A percentile compares a stretch with the other conserved stretches of the same genome.
Evolutionary conservation across 148 eudicot genomes (phyloP).

Genomic region (Heliosperma pusillum): DNA sequence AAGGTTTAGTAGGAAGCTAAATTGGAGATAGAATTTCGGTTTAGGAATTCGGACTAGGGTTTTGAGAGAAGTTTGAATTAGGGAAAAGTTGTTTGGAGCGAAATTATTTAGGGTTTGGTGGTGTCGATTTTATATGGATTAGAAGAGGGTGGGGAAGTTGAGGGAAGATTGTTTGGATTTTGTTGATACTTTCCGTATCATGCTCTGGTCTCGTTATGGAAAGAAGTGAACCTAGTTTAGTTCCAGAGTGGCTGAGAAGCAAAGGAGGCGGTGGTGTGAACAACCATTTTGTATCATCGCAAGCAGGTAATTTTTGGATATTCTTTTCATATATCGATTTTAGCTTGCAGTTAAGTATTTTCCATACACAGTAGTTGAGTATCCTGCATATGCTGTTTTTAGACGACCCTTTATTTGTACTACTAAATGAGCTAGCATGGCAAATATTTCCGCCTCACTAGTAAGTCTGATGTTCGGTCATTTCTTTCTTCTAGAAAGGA

Average conservation of each 20-base stretch:
- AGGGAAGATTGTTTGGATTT: constrained; percentile 17
- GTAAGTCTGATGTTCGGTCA: constrained; percentile 39
- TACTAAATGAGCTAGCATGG: constrained; percentile 38
- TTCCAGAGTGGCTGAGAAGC: constrained; percentile 88
- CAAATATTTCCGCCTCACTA: constrained; percentile 25
- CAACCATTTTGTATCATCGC: constrained; percentile 51
- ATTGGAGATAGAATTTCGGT: background rate
- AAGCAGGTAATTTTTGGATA: constrained; percentile 37
- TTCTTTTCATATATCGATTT: background rate
- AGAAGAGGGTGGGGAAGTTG: constrained; percentile 10
- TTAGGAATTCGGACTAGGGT: background rate
- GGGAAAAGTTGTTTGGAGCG: background rate
- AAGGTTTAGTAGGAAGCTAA: background rate
- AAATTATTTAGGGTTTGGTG: background rate
- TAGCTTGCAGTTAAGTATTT: background rate
- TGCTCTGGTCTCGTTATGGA: constrained; percentile 74
- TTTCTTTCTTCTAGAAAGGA: constrained; percentile 42
- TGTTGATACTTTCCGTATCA: constrained; percentile 34
- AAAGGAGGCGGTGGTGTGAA: constrained; percentile 52
- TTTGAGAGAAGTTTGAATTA: background rate
- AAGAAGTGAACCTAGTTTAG: constrained; percentile 87
- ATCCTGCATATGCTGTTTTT: constrained; percentile 8
- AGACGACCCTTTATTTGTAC: constrained; percentile 43
- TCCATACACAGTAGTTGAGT: background rate
- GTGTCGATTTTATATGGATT: background rate